Evolutionary conservation across 2,329 filamentous ascomycete species (phyloP), one percentile per base, ranked within the genome.

Genomic region (Albifimbria verrucaria): DNA sequence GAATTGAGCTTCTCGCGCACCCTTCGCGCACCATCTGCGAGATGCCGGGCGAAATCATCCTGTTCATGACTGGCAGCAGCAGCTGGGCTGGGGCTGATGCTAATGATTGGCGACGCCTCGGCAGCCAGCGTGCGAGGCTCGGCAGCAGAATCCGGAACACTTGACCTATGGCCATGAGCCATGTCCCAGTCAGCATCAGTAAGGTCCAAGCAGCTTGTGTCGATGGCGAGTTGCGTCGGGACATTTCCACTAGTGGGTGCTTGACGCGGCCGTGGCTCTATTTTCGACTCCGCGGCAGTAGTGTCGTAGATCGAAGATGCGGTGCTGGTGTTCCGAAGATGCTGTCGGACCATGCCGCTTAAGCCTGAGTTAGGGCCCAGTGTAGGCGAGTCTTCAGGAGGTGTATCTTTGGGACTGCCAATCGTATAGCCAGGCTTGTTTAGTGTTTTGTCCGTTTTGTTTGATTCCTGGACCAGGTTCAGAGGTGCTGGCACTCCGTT

Each of bases 311-410:
- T 78, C 0, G 91, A 95, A 1, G 93, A 97, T 15, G 85, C 81
- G 54, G 87, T 87, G 71, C 93, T 97, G 57, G 87, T 85, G 28
- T 85, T 85, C 49, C 94, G 85, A 41, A 97, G 74, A 74, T 97
- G 94, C 56, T 92, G 87, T 26, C 88, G 85, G 45, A 96, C 86
- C 76, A 96, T 82, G 2, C 88, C 89, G 62, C 87, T 93, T 17
- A 97, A 77, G 1, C 90, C 91, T 11, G 65, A 51, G 17, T 76
- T 76, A 0, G 89, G 87, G 2, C 88, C 88, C 6, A 96, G 73
- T 0, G 90, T 95, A 1, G 92, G 92, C 0, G 92, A 96, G 62
- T 96, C 90, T 10, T 68, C 67, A 0, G 77, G 69, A 5, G 52
- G 51, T 7, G 54, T 58, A 17, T 55, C 48, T 41, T 53, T 43